Conservation (phyloP, 345 rosid species). For the Salix suchowensis region DNA sequence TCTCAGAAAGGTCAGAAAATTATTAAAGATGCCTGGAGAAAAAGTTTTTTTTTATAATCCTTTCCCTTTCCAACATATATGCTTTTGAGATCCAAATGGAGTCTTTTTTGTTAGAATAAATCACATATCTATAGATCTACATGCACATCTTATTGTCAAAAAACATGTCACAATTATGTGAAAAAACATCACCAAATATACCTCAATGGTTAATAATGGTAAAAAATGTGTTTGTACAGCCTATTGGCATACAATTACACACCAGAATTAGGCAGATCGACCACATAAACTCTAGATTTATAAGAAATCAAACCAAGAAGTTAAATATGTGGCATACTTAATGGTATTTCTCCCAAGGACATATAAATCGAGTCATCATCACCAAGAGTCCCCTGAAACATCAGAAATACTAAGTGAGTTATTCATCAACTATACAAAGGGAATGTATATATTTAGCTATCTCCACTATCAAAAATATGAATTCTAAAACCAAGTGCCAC, state of each 20-base stretch:
- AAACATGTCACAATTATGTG: not conserved
- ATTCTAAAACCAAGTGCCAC: not conserved
- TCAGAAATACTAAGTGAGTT: slow-evolving; percentile 6
- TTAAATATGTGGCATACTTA: slow-evolving; percentile 52
- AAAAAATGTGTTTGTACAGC: not conserved
- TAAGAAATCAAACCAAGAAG: slow-evolving; percentile 24
- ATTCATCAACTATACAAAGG: slow-evolving; percentile 5
- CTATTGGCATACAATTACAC: slow-evolving; percentile 5
- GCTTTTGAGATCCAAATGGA: not conserved
- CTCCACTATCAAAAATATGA: not conserved
- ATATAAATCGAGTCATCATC: slow-evolving; percentile 93
- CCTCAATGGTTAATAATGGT: slow-evolving; percentile 9
- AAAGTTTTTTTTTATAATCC: not conserved
- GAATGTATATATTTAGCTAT: slow-evolving; percentile 1
- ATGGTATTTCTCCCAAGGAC: slow-evolving; percentile 96
- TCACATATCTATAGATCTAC: not conserved
- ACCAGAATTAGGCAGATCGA: slow-evolving; percentile 15
- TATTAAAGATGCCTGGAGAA: not conserved
- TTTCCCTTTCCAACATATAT: not conserved
- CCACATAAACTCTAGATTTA: slow-evolving; percentile 20
- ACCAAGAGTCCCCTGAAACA: slow-evolving; percentile 58
- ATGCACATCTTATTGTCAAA: not conserved
- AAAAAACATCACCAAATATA: not conserved
- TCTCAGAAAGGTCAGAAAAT: not conserved
- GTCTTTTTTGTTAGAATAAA: not conserved